These are phyloP conservation scores for Fraxinus xanthoxyloides DNA, from an alignment of 305 asterid genomes.

Conservation along the genomic window DNA sequence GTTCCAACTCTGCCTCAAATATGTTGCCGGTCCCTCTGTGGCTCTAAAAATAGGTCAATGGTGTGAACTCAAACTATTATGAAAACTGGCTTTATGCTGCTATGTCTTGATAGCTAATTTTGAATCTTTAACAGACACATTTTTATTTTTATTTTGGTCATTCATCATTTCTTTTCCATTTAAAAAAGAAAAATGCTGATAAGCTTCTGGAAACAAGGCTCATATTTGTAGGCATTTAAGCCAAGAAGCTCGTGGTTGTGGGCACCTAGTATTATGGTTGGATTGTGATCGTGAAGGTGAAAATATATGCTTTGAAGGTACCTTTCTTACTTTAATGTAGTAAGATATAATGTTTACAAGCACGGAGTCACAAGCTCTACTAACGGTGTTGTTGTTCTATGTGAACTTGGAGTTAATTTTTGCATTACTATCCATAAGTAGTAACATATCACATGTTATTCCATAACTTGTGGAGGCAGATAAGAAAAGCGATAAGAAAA, in stretches of 20 bases:
- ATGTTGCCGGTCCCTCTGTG: background rate
- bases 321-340: conserved; percentile 16
- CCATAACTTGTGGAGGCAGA: conserved; percentile 4
- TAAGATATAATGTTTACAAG: background rate
- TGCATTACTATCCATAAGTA: background rate
- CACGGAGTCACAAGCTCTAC: conserved; percentile 8
- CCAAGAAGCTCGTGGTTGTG: conserved; percentile 90
- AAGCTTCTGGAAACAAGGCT: conserved; percentile 56
- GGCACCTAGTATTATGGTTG: conserved; percentile 77
- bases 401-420: conserved; percentile 5
- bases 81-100: background rate
- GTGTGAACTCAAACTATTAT: background rate
- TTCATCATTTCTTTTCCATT: conserved; percentile 11
- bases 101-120: background rate
- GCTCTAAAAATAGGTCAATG: background rate
- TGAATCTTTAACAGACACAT: conserved; percentile 3
- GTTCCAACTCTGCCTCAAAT: background rate
- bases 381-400: conserved; percentile 6
- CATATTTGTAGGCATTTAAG: conserved; percentile 87
- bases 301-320: conserved; percentile 97
- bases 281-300: conserved; percentile 98
- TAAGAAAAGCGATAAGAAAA: conserved; percentile 12
- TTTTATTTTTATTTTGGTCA: background rate
- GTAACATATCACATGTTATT: background rate
- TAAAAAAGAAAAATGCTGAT: conserved; percentile 27